A percentile compares a stretch with the other conserved stretches of the same genome.
These are phyloP conservation scores for Fonsecaea monophora DNA, from an alignment of 2,329 filamentous ascomycete genomes.

Conservation along the genomic window DNA sequence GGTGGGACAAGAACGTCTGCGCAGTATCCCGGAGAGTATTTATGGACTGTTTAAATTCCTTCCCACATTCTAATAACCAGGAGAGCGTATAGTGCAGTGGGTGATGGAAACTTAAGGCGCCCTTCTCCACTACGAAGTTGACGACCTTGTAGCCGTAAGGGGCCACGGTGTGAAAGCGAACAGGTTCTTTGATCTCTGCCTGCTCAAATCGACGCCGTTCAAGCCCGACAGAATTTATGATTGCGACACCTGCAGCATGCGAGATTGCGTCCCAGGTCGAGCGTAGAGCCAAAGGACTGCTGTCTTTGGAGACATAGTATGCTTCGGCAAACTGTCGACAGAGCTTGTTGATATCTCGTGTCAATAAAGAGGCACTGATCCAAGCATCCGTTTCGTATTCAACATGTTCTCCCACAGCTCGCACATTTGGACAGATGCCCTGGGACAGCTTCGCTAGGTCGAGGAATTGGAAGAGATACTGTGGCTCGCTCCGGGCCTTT, in stretches of 20 bases:
- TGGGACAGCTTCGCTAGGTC: slow-evolving; percentile 96
- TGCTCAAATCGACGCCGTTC: slow-evolving; percentile 85
- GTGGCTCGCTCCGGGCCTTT: slow-evolving; percentile 78
- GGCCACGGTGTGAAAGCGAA: slow-evolving; percentile 76
- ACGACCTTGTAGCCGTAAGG: slow-evolving; percentile 66
- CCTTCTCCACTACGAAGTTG: slow-evolving; percentile 84
- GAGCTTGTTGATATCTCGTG: slow-evolving; percentile 90
- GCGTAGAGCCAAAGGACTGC: slow-evolving; percentile 23
- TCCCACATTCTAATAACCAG: slow-evolving; percentile 91
- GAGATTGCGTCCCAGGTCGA: slow-evolving; percentile 66
- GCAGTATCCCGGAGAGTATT: slow-evolving; percentile 73
- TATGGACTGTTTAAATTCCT: slow-evolving; percentile 47
- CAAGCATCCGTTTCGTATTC: slow-evolving; percentile 98
- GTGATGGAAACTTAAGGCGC: slow-evolving; percentile 96
- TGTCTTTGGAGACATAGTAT: slow-evolving; percentile 57
- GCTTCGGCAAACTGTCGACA: slow-evolving; percentile 88
- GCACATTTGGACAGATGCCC: slow-evolving; percentile 91
- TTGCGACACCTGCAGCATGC: slow-evolving; percentile 78
- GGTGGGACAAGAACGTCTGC: slow-evolving; percentile 60
- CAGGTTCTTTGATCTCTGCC: slow-evolving; percentile 84
- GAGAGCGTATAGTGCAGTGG: slow-evolving; percentile 94
- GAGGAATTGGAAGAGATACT: slow-evolving; percentile 92
- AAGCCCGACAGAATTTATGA: slow-evolving; percentile 86
- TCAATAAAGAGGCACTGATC: slow-evolving; percentile 95
- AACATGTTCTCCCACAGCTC: slow-evolving; percentile 92